Base-by-base conservation (phyloP, 2,329 filamentous ascomycete genomes). In the Eutypella sp. region DNA sequence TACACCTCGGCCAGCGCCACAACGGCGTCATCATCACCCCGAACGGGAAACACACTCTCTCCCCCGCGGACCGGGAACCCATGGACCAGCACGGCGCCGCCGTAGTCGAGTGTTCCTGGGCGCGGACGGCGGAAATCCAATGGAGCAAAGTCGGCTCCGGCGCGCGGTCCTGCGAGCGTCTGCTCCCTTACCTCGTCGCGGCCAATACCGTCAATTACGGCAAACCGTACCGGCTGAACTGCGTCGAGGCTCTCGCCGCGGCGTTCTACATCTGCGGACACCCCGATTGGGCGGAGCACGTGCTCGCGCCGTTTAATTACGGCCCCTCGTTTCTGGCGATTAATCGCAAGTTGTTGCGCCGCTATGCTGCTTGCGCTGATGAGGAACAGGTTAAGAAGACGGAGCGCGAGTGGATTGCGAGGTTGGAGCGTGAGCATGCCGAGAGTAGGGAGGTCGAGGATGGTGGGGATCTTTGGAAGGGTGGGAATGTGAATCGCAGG, bases 161-260 rank as follows among this genome's bases (percentile, higher is more conserved):
- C n/a, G n/a, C n/a, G n/a, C n/a, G 93, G 20, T 93, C 91, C 67
- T 95, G 91, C 67, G 90, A 96, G 72, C 76, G 93, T 44, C 67
- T 96, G 52, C 72, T 99, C 46, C 93, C 93, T 0, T 99, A 99
- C 66, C 82, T 99, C 7, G 91, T 99, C 41, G 93, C 93, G 5
- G 93, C 93, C 40, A 99, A 99, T 65, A 86, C 87, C 1, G 93
- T 96, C 61, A 99, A 99, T 70, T 99, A 99, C 69, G 93, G 93
- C 49, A 88, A 89, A 61, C 93, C 93, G 5, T 96, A 91, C 88
- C 78, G 91, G 45, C 67, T 99, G 51, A 99, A 99, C 67, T 99
- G 93, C 59, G 93, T 90, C 24, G 93, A 99, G 72, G 93, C 93
- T 4, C 74, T 99, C 40, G 93, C 90, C 0, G 92, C 93, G 3